A percentile compares a stretch with the other conserved stretches of the same genome.
Conservation (phyloP, 2,329 filamentous ascomycete species). For the Claviceps africana region DNA sequence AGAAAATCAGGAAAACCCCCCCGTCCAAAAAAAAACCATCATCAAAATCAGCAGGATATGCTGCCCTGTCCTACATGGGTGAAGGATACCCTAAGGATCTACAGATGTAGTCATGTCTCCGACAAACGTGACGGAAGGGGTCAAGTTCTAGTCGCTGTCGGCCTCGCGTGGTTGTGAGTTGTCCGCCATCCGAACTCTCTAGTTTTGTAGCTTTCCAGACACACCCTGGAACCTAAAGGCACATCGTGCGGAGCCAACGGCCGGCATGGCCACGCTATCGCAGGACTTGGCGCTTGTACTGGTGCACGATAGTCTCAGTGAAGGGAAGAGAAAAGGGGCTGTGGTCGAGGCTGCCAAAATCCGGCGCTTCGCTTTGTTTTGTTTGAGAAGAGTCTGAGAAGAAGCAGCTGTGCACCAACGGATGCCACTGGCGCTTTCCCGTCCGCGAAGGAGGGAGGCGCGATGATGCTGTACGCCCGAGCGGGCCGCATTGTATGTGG, state of each 20-base stretch:
- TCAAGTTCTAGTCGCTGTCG: not conserved
- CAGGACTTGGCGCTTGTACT: not conserved
- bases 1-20: not conserved
- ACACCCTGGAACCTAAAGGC: conserved; percentile 4
- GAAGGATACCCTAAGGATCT: not conserved
- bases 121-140: not conserved
- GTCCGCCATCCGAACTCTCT: not conserved
- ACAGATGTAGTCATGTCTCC: not conserved
- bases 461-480: not conserved
- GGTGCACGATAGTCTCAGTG: not conserved
- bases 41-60: no score
- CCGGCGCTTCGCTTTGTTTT: not conserved
- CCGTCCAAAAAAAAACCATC: no score
- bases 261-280: not conserved
- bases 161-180: not conserved
- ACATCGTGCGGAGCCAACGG: conserved; percentile 2
- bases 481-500: not conserved
- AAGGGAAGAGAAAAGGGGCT: not conserved
- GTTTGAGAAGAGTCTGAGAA: not conserved
- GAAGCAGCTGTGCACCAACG: conserved; percentile 2
- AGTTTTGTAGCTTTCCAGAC: not conserved
- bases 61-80: not conserved
- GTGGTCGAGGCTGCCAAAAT: not conserved
- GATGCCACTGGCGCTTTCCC: not conserved
- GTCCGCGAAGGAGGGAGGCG: not conserved